phyloP scores from a whole-genome alignment of 805 yeast species.

The Dipodascus geniculatus region DNA sequence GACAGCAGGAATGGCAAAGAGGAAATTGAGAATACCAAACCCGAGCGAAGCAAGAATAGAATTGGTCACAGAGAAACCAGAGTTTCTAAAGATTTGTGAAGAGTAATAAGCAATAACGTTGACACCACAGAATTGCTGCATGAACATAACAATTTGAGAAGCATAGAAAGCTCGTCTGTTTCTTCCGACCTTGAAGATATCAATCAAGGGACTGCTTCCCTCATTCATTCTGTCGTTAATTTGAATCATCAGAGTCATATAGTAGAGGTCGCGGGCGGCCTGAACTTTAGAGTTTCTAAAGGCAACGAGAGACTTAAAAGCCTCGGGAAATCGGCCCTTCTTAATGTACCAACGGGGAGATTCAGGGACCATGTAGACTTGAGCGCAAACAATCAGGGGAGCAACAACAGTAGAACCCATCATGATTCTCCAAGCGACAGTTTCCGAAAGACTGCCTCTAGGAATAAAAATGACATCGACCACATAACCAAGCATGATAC shows the following conservation, averaged over 20 bases:
- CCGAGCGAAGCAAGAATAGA: conserved; percentile 79
- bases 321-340: conserved; percentile 36
- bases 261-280: conserved; percentile 57
- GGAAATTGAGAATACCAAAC: conserved; percentile 68
- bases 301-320: conserved; percentile 36
- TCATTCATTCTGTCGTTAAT: conserved; percentile 27
- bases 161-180: conserved; percentile 75
- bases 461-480: conserved; percentile 46
- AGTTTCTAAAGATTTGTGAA: conserved; percentile 57
- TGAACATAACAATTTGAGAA: conserved; percentile 72
- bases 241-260: conserved; percentile 40
- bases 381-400: conserved; percentile 38
- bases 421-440: conserved; percentile 48
- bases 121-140: conserved; percentile 88
- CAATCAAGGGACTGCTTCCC: conserved; percentile 25
- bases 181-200: conserved; percentile 57
- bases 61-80: conserved; percentile 49
- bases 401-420: conserved; percentile 53
- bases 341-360: conserved; percentile 61
- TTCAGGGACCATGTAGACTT: conserved; percentile 51
- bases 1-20: conserved; percentile 76
- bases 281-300: conserved; percentile 37
- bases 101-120: conserved; percentile 83
- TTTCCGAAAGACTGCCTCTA: conserved; percentile 29
- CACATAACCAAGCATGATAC: conserved; percentile 56